Evolutionary conservation across 345 rosid species (phyloP).

Genomic region (Noccaea caerulescens): DNA sequence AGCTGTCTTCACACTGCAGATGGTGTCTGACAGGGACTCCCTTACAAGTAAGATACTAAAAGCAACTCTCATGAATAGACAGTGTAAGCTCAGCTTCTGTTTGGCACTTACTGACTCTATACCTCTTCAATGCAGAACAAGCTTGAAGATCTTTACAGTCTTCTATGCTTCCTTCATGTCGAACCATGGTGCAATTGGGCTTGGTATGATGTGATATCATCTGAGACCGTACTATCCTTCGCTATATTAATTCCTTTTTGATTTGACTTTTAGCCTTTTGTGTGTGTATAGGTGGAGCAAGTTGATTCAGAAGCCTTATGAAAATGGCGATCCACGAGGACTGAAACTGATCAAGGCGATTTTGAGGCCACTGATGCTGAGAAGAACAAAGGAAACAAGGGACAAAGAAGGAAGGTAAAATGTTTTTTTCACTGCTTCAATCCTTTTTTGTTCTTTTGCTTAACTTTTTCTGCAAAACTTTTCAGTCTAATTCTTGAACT

Average conservation of each 20-base stretch:
- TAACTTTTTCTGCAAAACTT: constrained; percentile 12
- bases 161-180: constrained; percentile 69
- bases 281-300: constrained; percentile 59
- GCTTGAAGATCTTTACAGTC: constrained; percentile 72
- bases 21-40: constrained; percentile 88
- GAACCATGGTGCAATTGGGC: constrained; percentile 84
- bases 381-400: constrained; percentile 73
- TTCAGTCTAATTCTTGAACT: constrained; percentile 72
- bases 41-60: constrained; percentile 52
- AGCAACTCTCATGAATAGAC: background rate
- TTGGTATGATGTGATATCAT: constrained; percentile 48
- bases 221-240: background rate
- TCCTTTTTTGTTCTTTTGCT: background rate
- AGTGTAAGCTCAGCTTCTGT: background rate
- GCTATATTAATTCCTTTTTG: background rate
- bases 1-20: constrained; percentile 59
- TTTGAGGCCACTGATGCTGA: constrained; percentile 66
- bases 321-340: constrained; percentile 70
- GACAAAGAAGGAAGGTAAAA: constrained; percentile 66
- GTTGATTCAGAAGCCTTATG: constrained; percentile 68
- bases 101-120: constrained; percentile 23
- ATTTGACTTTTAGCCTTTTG: background rate
- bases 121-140: constrained; percentile 52
- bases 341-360: constrained; percentile 62
- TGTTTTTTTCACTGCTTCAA: background rate